Base-by-base conservation (phyloP, 192 early-diverging fungal species). In the Mortierella alpina region DNA sequence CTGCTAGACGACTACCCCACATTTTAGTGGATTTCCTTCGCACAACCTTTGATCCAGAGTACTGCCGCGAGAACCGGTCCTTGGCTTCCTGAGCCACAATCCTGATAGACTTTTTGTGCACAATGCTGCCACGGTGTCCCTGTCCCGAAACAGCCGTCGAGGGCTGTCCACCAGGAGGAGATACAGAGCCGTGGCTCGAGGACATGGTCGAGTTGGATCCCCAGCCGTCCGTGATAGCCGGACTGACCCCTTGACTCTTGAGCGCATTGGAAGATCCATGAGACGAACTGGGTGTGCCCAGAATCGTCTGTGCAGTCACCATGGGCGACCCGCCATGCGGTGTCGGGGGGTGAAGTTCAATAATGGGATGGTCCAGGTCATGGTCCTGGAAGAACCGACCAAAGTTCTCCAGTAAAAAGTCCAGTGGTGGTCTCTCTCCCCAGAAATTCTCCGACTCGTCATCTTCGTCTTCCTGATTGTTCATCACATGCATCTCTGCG, bases 341-440 rank as follows among this genome's bases (percentile, higher is more conserved):
- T 15, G 66, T 70, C 55, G 60, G 69, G 4, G 78, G 54, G 18
- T 77, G 65, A 51, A 77, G 68, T 23, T 90, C 89, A 17, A 91
- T 84, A 58, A 93, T 92, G n/a, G 87, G 90, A 54, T 86, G 84
- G 66, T 94, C 93, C 54, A 94, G 73, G 64, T 94, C 91, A 53
- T 93, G 91, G n/a, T 84, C 88, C 31, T 92, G 92, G 68, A 94
- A 91, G 68, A 90, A 94, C 68, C 88, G 82, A 49, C 92, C 91
- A 59, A 93, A 82, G 63, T 93, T 86, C 54, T 92, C 86, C 23
- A 85, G 86, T 57, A 94, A 86, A 48, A 87, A 86, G 40, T 93
- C 91, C 4, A 90, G 77, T 0, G 91, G 88, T 9, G 93, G 93
- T 17, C 93, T 85, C 39, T 85, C 85, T 8, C 81, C 80, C 88